These are phyloP conservation scores for Diaporthe vaccinii DNA, from an alignment of 2,329 filamentous ascomycete species.

Conservation along the genomic window DNA sequence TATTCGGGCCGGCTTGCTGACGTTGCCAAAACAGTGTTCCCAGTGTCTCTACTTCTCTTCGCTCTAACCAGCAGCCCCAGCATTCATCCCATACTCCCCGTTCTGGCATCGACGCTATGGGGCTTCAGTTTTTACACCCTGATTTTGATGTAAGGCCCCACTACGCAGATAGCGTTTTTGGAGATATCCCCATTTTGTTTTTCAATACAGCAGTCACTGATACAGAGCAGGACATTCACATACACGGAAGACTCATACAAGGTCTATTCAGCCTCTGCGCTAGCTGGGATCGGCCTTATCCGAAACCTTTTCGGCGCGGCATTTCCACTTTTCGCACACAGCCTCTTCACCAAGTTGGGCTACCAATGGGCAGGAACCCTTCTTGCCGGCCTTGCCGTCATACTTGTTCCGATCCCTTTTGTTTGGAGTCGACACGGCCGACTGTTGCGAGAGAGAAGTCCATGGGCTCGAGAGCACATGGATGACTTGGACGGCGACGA, in stretches of 20 bases:
- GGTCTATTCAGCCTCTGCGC: constrained; percentile 55
- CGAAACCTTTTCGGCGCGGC: constrained; percentile 54
- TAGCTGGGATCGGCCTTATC: constrained; percentile 57
- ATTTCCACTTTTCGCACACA: constrained; percentile 54
- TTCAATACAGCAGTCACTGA: not conserved
- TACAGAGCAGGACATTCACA: constrained; percentile 52
- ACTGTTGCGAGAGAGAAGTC: constrained; percentile 46
- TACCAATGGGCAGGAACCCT: constrained; percentile 53
- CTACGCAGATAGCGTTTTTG: no score
- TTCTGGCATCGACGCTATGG: constrained; percentile 62
- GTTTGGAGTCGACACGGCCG: constrained; percentile 46
- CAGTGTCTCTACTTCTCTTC: constrained; percentile 53
- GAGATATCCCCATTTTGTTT: no score
- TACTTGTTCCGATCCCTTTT: constrained; percentile 52
- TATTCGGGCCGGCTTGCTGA: not conserved
- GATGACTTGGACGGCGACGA: constrained; percentile 41
- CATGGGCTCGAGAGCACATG: constrained; percentile 47
- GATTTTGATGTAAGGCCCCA: constrained; percentile 55
- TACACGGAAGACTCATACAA: constrained; percentile 64
- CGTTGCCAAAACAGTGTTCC: constrained; percentile 43
- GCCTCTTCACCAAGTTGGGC: constrained; percentile 52
- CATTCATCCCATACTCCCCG: constrained; percentile 59
- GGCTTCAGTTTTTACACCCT: constrained; percentile 65
- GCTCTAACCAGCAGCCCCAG: constrained; percentile 50
- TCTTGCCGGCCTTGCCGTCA: constrained; percentile 52